Base-by-base conservation (phyloP, 306 rosid species). In the Rosa chinensis region DNA sequence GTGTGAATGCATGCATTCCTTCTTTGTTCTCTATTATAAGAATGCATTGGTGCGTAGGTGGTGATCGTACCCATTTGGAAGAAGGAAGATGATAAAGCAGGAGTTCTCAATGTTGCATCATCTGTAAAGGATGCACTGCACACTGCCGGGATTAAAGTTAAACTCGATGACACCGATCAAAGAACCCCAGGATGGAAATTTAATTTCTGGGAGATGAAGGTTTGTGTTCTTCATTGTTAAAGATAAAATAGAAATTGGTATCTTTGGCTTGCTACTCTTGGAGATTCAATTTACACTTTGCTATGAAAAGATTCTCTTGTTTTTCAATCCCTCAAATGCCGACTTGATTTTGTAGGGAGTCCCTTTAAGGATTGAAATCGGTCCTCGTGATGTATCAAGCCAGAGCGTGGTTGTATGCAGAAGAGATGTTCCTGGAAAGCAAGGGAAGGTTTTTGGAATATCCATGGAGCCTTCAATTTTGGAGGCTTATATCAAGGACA, bases 121-220 rank as follows among this genome's bases (percentile, higher is more conserved):
- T 85, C 96, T 40, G 90, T 91, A 68, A 91, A 84, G 76, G 88
- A 80, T 55, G 71, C 80, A 69, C 93, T 95, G 71, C 92, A 85
- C 71, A 50, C 81, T 82, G 86, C 97, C 28, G 93, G 97, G 45
- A 62, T 93, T 79, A 93, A 61, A 82, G 92, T 91, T 84, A 93
- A 91, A 88, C 90, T 92, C 79, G 98, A 95, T 81, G 96, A 91
- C 79, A 79, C 97, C 6, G 97, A 91, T 73, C 97, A 89, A 83
- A 89, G 90, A 89, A 95, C 99, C 75, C 98, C 98, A 10, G 99
- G 99, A 63, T 95, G 99, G 99, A 95, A 95, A 86, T 95, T 91
- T 87, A 95, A 93, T 88, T 95, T 90, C 90, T 95, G 98, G 99
- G 99, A 95, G 87, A 95, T 95, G 98, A 93, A 95, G 98, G 98